A percentile compares a stretch with the other conserved stretches of the same genome.
Evolutionary conservation across 257 asterid species (phyloP).

Genomic region (Solanum rostratum): DNA sequence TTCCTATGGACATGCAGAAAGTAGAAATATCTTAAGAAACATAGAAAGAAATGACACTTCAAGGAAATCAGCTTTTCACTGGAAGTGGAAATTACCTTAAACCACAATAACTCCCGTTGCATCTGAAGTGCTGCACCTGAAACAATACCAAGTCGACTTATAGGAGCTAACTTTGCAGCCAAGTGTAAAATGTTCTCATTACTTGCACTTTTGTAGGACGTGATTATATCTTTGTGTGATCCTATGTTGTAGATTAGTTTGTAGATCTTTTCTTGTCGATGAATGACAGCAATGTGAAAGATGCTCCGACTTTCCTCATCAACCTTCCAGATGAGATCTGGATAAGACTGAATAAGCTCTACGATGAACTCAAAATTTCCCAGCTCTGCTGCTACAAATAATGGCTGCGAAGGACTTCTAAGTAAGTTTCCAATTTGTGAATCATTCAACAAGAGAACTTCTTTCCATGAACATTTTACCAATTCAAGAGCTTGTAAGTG

Average conservation of each 20-base stretch:
- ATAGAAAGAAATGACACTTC: background rate
- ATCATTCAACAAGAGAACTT: slow-evolving; percentile 10
- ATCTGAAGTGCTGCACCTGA: slow-evolving; percentile 36
- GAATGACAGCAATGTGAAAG: slow-evolving; percentile 23
- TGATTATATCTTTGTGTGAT: slow-evolving; percentile 24
- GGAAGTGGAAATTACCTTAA: slow-evolving; percentile 4
- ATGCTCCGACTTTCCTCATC: slow-evolving; percentile 24
- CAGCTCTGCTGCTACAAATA: slow-evolving; percentile 22
- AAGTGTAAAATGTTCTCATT: slow-evolving; percentile 21
- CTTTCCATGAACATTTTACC: slow-evolving; percentile 13
- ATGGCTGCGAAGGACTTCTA: slow-evolving; percentile 15
- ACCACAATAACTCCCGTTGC: slow-evolving; percentile 25
- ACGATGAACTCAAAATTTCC: slow-evolving; percentile 21
- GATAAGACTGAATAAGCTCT: slow-evolving; percentile 18
- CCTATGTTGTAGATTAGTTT: slow-evolving; percentile 22
- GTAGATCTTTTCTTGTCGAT: slow-evolving; percentile 22
- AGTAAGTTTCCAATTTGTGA: slow-evolving; percentile 13
- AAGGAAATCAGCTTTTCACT: background rate
- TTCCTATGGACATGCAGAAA: slow-evolving; percentile 4
- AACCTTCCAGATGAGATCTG: slow-evolving; percentile 26
- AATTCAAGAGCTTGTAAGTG: slow-evolving; percentile 12
- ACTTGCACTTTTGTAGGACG: slow-evolving; percentile 8
- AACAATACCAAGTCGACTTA: slow-evolving; percentile 14
- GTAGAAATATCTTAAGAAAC: background rate
- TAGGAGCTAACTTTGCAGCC: slow-evolving; percentile 23